A percentile compares a stretch with the other conserved stretches of the same genome.
phyloP scores from a whole-genome alignment of 2,329 filamentous ascomycete species.

The Mycosphaerella sp. region DNA sequence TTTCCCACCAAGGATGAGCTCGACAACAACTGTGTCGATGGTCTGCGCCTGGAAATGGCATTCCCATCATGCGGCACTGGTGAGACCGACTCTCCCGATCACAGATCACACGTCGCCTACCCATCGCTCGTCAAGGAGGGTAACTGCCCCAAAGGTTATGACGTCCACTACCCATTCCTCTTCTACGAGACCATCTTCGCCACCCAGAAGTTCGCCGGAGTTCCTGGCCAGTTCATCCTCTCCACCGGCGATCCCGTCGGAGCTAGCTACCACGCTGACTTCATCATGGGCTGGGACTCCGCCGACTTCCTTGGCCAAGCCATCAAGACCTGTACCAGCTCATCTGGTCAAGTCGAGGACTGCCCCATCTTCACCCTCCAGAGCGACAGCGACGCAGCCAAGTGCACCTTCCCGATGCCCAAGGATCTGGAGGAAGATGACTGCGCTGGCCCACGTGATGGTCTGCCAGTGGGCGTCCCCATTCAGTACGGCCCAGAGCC shows the following conservation, averaged over 20 bases:
- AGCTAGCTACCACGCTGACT: constrained; percentile 70
- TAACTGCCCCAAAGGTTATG: constrained; percentile 63
- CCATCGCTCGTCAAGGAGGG: constrained; percentile 71
- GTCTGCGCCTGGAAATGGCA: constrained; percentile 75
- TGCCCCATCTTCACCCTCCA: constrained; percentile 72
- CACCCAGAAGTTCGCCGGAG: constrained; percentile 58
- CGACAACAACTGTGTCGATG: constrained; percentile 74
- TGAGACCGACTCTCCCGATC: constrained; percentile 49
- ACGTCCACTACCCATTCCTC: constrained; percentile 63
- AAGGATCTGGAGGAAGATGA: constrained; percentile 53
- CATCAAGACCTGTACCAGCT: constrained; percentile 68
- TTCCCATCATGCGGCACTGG: constrained; percentile 86
- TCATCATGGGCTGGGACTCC: constrained; percentile 70
- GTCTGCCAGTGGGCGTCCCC: constrained; percentile 62
- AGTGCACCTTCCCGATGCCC: constrained; percentile 61
- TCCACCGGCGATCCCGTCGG: constrained; percentile 72
- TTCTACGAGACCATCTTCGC: constrained; percentile 84
- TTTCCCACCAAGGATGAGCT: constrained; percentile 74
- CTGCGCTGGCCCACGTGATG: constrained; percentile 48
- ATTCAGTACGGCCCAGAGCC: constrained; percentile 43
- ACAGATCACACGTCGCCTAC: constrained; percentile 67
- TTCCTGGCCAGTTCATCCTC: constrained; percentile 65
- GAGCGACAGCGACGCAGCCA: constrained; percentile 45
- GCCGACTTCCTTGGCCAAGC: constrained; percentile 61
- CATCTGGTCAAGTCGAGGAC: constrained; percentile 62